phyloP scores from a whole-genome alignment of 2,329 filamentous ascomycete genomes.

The Fusarium sp. region DNA sequence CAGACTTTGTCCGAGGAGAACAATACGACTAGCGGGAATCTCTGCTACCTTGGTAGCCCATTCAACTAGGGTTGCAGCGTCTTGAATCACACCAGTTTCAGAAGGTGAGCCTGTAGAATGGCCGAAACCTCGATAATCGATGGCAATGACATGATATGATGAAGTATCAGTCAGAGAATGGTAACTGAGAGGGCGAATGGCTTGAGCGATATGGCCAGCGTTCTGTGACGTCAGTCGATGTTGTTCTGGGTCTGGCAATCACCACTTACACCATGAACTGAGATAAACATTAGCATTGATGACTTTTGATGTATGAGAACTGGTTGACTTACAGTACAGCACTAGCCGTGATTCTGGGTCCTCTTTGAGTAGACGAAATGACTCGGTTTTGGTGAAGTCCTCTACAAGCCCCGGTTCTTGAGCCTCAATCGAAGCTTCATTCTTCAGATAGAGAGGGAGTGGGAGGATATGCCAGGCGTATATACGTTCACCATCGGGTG shows the following conservation, averaged over 20 bases:
- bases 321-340: slow-evolving; percentile 69
- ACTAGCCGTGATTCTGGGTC: slow-evolving; percentile 76
- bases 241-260: background rate
- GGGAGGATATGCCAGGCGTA: slow-evolving; percentile 95
- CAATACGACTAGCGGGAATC: slow-evolving; percentile 79
- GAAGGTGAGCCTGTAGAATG: slow-evolving; percentile 84
- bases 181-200: slow-evolving; percentile 82
- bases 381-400: slow-evolving; percentile 70
- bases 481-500: slow-evolving; percentile 81
- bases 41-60: slow-evolving; percentile 77
- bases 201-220: slow-evolving; percentile 87
- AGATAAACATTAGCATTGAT: slow-evolving; percentile 28
- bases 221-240: slow-evolving; percentile 68
- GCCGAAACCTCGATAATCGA: slow-evolving; percentile 94
- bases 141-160: slow-evolving; percentile 84
- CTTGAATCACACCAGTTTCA: slow-evolving; percentile 85
- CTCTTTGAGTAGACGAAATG: slow-evolving; percentile 73
- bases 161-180: slow-evolving; percentile 82
- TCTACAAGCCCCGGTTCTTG: slow-evolving; percentile 65
- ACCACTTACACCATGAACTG: slow-evolving; percentile 74
- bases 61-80: slow-evolving; percentile 80
- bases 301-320: background rate
- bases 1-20: slow-evolving; percentile 88
- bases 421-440: slow-evolving; percentile 74
- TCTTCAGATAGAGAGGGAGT: slow-evolving; percentile 79